phyloP scores from a whole-genome alignment of 495 filamentous ascomycete species.

The Penicillium waksmanii region DNA sequence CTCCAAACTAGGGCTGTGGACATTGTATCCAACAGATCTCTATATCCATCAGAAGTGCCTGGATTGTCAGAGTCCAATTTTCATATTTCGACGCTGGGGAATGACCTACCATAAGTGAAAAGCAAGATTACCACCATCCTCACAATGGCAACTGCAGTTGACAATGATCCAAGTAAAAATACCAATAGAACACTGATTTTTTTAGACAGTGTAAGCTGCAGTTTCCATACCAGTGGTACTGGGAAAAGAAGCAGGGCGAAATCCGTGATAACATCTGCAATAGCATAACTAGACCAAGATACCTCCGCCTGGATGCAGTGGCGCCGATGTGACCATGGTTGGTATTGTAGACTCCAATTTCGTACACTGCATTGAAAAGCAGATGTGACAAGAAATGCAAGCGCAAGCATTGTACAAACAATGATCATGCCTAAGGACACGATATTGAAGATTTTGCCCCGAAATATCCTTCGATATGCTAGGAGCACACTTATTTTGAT shows the following conservation, averaged over 20 bases:
- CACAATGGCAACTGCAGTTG: slow-evolving; percentile 12
- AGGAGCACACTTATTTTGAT: slow-evolving; percentile 19
- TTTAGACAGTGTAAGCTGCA: slow-evolving; percentile 14
- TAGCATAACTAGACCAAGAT: slow-evolving; percentile 15
- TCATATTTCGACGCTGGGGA: neutral
- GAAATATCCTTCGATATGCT: slow-evolving; percentile 16
- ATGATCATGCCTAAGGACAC: slow-evolving; percentile 11
- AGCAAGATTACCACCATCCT: slow-evolving; percentile 12
- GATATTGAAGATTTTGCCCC: slow-evolving; percentile 11
- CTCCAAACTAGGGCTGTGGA: slow-evolving; percentile 21
- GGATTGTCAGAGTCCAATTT: neutral
- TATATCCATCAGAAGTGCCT: slow-evolving; percentile 13
- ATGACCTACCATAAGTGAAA: slow-evolving; percentile 13
- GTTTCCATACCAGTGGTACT: slow-evolving; percentile 10
- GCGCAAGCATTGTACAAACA: neutral
- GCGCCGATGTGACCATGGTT: slow-evolving; percentile 4
- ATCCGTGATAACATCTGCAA: slow-evolving; percentile 15
- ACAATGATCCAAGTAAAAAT: slow-evolving; percentile 14
- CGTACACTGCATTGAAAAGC: slow-evolving; percentile 12
- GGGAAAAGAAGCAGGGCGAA: slow-evolving; percentile 7
- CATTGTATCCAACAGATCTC: slow-evolving; percentile 18
- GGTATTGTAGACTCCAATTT: slow-evolving; percentile 15
- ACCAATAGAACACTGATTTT: slow-evolving; percentile 17
- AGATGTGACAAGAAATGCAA: slow-evolving; percentile 13
- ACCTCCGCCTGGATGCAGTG: slow-evolving; percentile 16